Percentiles rank a stretch among this genome's conserved stretches.
Conservation (phyloP, 257 asterid genomes). For the Cynanchum wilfordii region DNA sequence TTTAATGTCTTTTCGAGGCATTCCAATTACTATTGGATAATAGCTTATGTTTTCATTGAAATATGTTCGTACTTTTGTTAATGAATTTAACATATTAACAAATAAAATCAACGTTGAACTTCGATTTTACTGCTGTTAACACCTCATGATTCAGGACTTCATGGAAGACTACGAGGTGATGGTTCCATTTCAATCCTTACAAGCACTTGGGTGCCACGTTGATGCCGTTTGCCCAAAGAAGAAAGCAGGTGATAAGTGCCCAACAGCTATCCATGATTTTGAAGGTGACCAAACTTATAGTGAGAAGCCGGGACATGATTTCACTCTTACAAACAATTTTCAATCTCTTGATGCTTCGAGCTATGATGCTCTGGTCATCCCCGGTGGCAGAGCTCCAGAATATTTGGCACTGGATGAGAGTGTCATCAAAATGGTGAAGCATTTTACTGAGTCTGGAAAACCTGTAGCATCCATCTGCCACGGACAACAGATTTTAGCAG, state of each 20-base stretch:
- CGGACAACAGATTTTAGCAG: slow-evolving; percentile 92
- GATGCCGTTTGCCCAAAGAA: slow-evolving; percentile 89
- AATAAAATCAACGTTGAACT: no score
- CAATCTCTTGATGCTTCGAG: slow-evolving; percentile 51
- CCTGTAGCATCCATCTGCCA: slow-evolving; percentile 98
- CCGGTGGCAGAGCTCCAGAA: slow-evolving; percentile 98
- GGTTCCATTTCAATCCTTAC: slow-evolving; percentile 89
- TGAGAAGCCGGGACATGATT: slow-evolving; percentile 95
- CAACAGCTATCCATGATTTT: slow-evolving; percentile 90
- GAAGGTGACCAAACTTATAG: slow-evolving; percentile 98
- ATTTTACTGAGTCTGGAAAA: slow-evolving; percentile 69
- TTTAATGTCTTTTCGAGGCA: neutral
- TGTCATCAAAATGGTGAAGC: slow-evolving; percentile 62
- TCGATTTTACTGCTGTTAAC: neutral
- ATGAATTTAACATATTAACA: neutral
- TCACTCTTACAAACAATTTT: slow-evolving; percentile 60
- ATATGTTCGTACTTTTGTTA: neutral
- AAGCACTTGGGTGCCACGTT: slow-evolving; percentile 84
- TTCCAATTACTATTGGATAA: no score
- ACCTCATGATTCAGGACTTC: slow-evolving; percentile 69
- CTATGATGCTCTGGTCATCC: slow-evolving; percentile 90
- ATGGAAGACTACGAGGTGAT: slow-evolving; percentile 96
- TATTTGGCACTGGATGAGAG: slow-evolving; percentile 70
- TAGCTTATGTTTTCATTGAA: neutral
- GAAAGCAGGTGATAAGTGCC: slow-evolving; percentile 61